Evolutionary conservation across 805 yeast genomes (phyloP).

Genomic region (Metschnikowia rubicola): DNA sequence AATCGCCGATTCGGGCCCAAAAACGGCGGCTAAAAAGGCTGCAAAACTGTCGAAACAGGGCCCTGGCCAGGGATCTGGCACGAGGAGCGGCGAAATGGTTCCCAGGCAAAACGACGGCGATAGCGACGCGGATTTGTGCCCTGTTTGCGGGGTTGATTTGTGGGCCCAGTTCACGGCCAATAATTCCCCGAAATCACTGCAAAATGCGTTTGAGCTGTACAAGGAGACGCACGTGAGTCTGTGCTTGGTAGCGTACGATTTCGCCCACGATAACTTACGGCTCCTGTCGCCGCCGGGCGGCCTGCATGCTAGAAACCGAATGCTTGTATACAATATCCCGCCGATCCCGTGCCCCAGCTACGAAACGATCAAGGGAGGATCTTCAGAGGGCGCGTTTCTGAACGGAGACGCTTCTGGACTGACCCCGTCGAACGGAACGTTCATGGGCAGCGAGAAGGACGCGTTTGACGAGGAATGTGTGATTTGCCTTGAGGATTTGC

Average conservation of each 20-base stretch:
- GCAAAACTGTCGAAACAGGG: conserved; percentile 9
- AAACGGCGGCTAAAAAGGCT: not conserved
- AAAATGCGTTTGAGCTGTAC: conserved; percentile 32
- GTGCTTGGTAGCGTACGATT: conserved; percentile 70
- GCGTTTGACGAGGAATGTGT: conserved; percentile 71
- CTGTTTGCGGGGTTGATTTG: conserved; percentile 39
- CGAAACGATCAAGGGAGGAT: conserved; percentile 28
- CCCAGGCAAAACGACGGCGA: conserved; percentile 1
- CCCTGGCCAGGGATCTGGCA: not conserved
- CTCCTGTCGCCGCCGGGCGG: conserved; percentile 25
- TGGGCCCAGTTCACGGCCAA: conserved; percentile 19
- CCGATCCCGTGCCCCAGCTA: conserved; percentile 43
- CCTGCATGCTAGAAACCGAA: conserved; percentile 55
- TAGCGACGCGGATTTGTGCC: conserved; percentile 36
- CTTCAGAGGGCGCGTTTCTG: not conserved
- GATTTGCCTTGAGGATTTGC: conserved; percentile 86
- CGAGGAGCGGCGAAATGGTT: not conserved
- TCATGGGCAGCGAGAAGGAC: conserved; percentile 18
- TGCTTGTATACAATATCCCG: conserved; percentile 72
- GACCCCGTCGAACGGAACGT: conserved; percentile 10
- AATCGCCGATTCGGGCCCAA: not conserved
- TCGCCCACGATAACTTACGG: conserved; percentile 56
- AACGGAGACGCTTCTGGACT: conserved; percentile 10
- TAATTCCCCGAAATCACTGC: conserved; percentile 5
- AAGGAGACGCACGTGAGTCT: conserved; percentile 65